These are phyloP conservation scores for Penicillium vulpinum DNA, from an alignment of 2,329 filamentous ascomycete genomes.

Conservation along the genomic window DNA sequence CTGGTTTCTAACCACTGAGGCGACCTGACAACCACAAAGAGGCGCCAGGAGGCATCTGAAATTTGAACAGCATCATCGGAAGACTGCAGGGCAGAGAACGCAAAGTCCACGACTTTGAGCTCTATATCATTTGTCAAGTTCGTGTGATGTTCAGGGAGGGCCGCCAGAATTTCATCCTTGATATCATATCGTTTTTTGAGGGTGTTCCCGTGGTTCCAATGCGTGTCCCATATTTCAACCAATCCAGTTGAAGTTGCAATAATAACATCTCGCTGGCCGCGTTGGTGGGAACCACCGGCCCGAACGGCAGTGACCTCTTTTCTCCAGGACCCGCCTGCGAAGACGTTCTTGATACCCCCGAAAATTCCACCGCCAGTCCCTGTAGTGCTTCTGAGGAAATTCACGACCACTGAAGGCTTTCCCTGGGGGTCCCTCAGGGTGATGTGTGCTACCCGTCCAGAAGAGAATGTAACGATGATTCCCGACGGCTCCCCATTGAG, in stretches of 20 bases:
- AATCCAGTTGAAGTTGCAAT: constrained; percentile 75
- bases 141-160: constrained; percentile 59
- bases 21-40: constrained; percentile 63
- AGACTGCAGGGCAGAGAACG: constrained; percentile 50
- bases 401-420: constrained; percentile 74
- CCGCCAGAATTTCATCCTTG: constrained; percentile 62
- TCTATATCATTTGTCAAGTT: constrained; percentile 56
- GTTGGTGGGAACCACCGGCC: constrained; percentile 67
- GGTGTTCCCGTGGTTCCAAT: constrained; percentile 80
- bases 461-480: constrained; percentile 81
- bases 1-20: constrained; percentile 51
- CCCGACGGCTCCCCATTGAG: constrained; percentile 84
- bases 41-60: constrained; percentile 47
- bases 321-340: constrained; percentile 68
- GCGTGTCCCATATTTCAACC: constrained; percentile 83
- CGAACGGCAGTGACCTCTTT: constrained; percentile 80
- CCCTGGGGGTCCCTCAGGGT: constrained; percentile 84
- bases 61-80: constrained; percentile 49
- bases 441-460: constrained; percentile 81
- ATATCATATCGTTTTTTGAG: constrained; percentile 71
- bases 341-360: constrained; percentile 74
- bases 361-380: constrained; percentile 67
- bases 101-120: constrained; percentile 77
- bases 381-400: constrained; percentile 68
- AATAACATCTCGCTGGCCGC: constrained; percentile 82